Evolutionary conservation across 2,329 filamentous ascomycete genomes (phyloP).

Genomic region (Diplodia scrobiculata): DNA sequence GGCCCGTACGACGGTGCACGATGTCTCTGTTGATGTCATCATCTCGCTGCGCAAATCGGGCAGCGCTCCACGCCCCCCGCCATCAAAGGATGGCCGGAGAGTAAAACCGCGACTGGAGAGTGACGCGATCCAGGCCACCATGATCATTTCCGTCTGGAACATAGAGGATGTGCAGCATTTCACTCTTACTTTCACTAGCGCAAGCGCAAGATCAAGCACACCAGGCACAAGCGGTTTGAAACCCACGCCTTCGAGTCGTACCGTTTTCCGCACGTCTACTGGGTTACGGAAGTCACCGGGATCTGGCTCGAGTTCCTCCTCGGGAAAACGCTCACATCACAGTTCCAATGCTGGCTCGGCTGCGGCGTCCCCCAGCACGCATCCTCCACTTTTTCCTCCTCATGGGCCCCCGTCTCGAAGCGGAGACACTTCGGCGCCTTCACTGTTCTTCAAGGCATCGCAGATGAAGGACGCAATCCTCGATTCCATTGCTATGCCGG

Average conservation of each 20-base stretch:
- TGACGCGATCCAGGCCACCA: slow-evolving; percentile 62
- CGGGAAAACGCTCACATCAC: slow-evolving; percentile 37
- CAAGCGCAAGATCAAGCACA: slow-evolving; percentile 33
- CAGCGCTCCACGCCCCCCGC: background rate
- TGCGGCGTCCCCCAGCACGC: slow-evolving; percentile 57
- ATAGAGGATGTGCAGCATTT: slow-evolving; percentile 69
- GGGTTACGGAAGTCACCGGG: slow-evolving; percentile 41
- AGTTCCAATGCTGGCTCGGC: slow-evolving; percentile 44
- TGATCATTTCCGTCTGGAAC: slow-evolving; percentile 77
- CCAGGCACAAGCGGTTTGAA: slow-evolving; percentile 13
- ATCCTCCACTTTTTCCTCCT: slow-evolving; percentile 65
- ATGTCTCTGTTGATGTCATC: slow-evolving; percentile 69
- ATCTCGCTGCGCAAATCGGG: slow-evolving; percentile 53
- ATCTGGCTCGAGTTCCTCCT: slow-evolving; percentile 47
- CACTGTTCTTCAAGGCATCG: slow-evolving; percentile 70
- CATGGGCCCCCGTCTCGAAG: slow-evolving; percentile 64
- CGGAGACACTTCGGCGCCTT: slow-evolving; percentile 60
- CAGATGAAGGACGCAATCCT: slow-evolving; percentile 76
- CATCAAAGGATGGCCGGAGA: slow-evolving; percentile 33
- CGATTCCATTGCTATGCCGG: slow-evolving; percentile 72
- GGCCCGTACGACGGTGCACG: slow-evolving; percentile 52
- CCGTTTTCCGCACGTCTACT: slow-evolving; percentile 49
- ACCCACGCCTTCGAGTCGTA: slow-evolving; percentile 39
- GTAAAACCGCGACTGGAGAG: slow-evolving; percentile 10
- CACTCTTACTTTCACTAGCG: slow-evolving; percentile 72